Evolutionary conservation across 495 filamentous ascomycete species (phyloP), one percentile per base, ranked within the genome.

Genomic region (Tuber indicum): DNA sequence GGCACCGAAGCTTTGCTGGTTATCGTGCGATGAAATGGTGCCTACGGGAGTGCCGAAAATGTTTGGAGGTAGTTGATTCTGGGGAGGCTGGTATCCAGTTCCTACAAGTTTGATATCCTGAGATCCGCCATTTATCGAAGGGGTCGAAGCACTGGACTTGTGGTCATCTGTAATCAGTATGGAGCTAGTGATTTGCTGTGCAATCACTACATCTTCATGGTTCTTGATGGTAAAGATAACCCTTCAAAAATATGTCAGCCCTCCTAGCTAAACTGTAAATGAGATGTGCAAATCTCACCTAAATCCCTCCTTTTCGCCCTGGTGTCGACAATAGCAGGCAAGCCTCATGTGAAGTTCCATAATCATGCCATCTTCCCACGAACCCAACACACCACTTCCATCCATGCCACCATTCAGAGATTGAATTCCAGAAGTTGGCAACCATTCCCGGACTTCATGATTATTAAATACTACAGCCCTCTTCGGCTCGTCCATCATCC

Each of bases 121-220:
- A 19, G 80, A 78, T 73, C 79, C 79, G 8, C 79, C 66, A 75
- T 76, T 44, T 42, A 81, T 73, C 47, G 79, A 58, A 46, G 80
- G 49, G 44, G 78, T 78, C 17, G 79, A 75, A 4, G 79, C 75
- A 76, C 92, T 91, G 4, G 93, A 94, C 84, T 98, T 98, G 85
- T 98, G 95, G 83, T 98, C 94, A 84, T 98, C 95, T 1, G 95
- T 98, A 81, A 98, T 97, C 88, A 97, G 91, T 75, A 97, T 96
- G 0, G 93, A 91, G 47, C 89, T 89, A 8, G 93, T 94, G 42
- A 97, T 91, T n/a, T 89, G 88, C 81, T 98, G 95, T 32, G 94
- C 92, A 72, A 97, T 84, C 36, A 96, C 85, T 66, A 90, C 89
- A 82, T 89, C 90, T 74, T 88, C 81, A 78, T 91, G 88, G 85